Base-by-base conservation (phyloP, 208 protist genomes). In the Herpetomonas tarakana region DNA sequence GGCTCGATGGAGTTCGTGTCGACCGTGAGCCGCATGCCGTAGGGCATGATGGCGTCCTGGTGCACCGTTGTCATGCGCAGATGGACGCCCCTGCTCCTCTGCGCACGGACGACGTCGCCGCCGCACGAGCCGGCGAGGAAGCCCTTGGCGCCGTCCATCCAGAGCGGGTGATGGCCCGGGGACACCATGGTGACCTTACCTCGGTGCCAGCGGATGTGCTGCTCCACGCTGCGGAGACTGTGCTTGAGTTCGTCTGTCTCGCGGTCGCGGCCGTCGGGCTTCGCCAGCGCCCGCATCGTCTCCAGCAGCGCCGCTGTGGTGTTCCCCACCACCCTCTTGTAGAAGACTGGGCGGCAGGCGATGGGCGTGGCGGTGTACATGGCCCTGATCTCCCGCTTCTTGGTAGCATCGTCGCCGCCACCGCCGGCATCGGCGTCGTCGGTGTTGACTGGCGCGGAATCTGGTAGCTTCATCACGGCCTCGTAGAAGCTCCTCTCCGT, bases 241-340 rank as follows among this genome's bases (percentile, higher is more conserved):
- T 97, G 97, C 21, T 75, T 81, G 57, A 99, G 76, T 63, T 98
- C 97, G 49, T 97, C 81, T 45, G 95, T 95, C 67, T 98, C 96
- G 19, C 73, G 45, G 49, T 88, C 80, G n/a, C 81, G 68, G 0
- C 44, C 39, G 24, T 59, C 52, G 9, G 46, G 19, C 27, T n/a
- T 50, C 11, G 11, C 60, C 6, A 2, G 24, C 11, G 16, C 45
- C 1, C 21, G 7, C 35, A 57, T 2, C 18, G 6, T 3, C 6
- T 11, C 4, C n/a, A 57, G 30, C 9, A 57, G n/a, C 27, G 22
- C 52, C 14, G 18, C 52, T 2, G 2, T 19, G 2, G 30, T 57
- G 9, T 52, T 52, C 22, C 19, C 18, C 4, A 6, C 7, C 4
- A 52, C 11, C 11, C 19, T 52, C 11, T 52, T 6, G 14, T 18